Conservation (phyloP, 2,329 filamentous ascomycete species). For the Hypocrella siamensis region DNA sequence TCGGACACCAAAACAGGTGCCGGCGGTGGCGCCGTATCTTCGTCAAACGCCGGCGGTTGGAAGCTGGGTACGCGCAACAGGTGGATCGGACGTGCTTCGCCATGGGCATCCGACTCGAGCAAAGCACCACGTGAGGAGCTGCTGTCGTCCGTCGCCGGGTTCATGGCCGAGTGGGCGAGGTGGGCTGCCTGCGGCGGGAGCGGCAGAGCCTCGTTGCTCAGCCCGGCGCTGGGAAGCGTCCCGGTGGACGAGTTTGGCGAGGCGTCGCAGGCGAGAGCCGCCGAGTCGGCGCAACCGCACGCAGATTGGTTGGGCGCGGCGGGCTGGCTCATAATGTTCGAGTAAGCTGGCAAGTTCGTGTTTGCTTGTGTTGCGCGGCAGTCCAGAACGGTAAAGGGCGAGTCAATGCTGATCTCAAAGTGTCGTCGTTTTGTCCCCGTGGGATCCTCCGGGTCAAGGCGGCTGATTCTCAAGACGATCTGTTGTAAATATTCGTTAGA, state of each 20-base stretch:
- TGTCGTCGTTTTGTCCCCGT: slow-evolving; percentile 59
- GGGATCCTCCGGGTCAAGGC: slow-evolving; percentile 63
- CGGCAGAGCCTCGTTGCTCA: slow-evolving; percentile 19
- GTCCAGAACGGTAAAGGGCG: slow-evolving; percentile 82
- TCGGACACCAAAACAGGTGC: slow-evolving; percentile 12
- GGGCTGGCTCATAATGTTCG: slow-evolving; percentile 33
- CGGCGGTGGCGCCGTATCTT: slow-evolving; percentile 35
- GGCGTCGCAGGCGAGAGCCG: slow-evolving; percentile 39
- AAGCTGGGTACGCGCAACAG: slow-evolving; percentile 71
- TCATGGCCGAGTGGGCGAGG: slow-evolving; percentile 20
- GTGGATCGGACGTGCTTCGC: slow-evolving; percentile 58
- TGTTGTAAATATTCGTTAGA: slow-evolving; percentile 21
- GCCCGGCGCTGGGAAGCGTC: slow-evolving; percentile 25
- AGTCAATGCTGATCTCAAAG: slow-evolving; percentile 94
- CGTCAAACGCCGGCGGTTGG: slow-evolving; percentile 76
- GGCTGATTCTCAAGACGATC: slow-evolving; percentile 88
- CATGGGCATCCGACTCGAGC: slow-evolving; percentile 3
- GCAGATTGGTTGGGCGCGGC: slow-evolving; percentile 26
- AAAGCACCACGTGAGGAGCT: slow-evolving; percentile 3
- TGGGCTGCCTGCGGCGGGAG: slow-evolving; percentile 42
- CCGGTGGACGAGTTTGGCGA: slow-evolving; percentile 50
- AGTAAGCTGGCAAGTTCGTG: slow-evolving; percentile 69
- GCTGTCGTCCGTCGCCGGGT: slow-evolving; percentile 10
- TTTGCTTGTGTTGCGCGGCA: slow-evolving; percentile 89
- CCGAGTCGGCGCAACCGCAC: slow-evolving; percentile 38